These are phyloP conservation scores for Backusella macrospora DNA, from an alignment of 192 early-diverging fungal species.

Conservation along the genomic window DNA sequence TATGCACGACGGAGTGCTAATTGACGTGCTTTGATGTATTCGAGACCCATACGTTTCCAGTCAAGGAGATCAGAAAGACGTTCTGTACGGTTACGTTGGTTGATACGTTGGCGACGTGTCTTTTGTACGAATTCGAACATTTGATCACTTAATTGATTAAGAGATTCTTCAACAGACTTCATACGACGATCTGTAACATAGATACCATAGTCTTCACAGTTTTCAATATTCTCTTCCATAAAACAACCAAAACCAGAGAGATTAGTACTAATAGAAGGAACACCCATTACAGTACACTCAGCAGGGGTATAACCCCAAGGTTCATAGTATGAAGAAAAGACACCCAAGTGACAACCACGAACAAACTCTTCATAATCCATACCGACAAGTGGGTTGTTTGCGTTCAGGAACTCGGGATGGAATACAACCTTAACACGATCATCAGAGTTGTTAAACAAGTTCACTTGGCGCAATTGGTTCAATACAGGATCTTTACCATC, in stretches of 20 bases:
- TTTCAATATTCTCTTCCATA: conserved; percentile 96
- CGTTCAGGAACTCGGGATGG: conserved; percentile 98
- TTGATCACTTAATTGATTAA: conserved; percentile 81
- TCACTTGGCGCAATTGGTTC: conserved; percentile 73
- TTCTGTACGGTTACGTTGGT: conserved; percentile 97
- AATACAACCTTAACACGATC: conserved; percentile 97
- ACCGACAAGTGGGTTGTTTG: conserved; percentile 91
- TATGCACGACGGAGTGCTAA: conserved; percentile 87
- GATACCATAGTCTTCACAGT: conserved; percentile 94
- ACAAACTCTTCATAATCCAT: conserved; percentile 99
- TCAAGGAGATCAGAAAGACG: conserved; percentile 94
- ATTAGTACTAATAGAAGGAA: conserved; percentile 95
- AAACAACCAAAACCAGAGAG: conserved; percentile 97
- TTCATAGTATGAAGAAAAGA: conserved; percentile 97
- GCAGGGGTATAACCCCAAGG: conserved; percentile 99
- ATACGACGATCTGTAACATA: conserved; percentile 95
- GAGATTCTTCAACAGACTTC: conserved; percentile 90
- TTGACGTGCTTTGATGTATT: conserved; percentile 97
- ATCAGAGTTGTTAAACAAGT: conserved; percentile 84
- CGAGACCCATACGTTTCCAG: conserved; percentile 98
- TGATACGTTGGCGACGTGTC: conserved; percentile 95
- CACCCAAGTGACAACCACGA: conserved; percentile 94
- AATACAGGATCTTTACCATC: conserved; percentile 88
- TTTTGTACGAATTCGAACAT: conserved; percentile 97
- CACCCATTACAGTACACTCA: conserved; percentile 98